These are phyloP conservation scores for Solanum arcanum DNA, from an alignment of 257 asterid species.

Conservation along the genomic window DNA sequence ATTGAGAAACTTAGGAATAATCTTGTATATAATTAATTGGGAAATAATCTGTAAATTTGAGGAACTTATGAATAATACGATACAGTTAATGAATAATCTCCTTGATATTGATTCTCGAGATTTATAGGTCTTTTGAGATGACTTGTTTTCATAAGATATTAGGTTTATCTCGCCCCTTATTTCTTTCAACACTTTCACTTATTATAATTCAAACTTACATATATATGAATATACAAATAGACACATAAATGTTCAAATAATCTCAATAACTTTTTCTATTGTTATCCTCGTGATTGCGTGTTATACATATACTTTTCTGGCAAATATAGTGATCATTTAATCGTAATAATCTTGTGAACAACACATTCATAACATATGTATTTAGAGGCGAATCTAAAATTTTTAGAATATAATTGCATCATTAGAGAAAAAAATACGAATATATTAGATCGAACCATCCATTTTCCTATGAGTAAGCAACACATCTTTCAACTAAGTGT, in stretches of 20 bases:
- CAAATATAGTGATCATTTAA: not conserved
- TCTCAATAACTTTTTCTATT: not conserved
- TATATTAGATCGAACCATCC: not conserved
- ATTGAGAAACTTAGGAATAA: not conserved
- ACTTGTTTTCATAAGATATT: not conserved
- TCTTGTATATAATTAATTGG: not conserved
- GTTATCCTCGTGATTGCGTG: not conserved
- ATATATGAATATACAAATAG: not conserved
- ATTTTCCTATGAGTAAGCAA: not conserved
- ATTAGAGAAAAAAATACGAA: not conserved
- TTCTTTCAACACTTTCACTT: not conserved
- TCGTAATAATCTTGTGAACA: not conserved
- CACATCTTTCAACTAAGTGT: not conserved
- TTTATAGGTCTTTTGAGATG: not conserved
- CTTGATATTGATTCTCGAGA: not conserved
- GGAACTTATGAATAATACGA: not conserved
- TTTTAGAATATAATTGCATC: not conserved
- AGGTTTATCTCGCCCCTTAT: not conserved
- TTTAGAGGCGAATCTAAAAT: rapidly evolving
- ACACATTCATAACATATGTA: not conserved
- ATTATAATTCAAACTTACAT: not conserved
- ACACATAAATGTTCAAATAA: not conserved
- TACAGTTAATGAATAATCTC: not conserved
- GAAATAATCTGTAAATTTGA: not conserved
- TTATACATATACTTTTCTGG: not conserved